Base-by-base conservation (phyloP, 2,329 filamentous ascomycete species). In the Fusarium metavorans region DNA sequence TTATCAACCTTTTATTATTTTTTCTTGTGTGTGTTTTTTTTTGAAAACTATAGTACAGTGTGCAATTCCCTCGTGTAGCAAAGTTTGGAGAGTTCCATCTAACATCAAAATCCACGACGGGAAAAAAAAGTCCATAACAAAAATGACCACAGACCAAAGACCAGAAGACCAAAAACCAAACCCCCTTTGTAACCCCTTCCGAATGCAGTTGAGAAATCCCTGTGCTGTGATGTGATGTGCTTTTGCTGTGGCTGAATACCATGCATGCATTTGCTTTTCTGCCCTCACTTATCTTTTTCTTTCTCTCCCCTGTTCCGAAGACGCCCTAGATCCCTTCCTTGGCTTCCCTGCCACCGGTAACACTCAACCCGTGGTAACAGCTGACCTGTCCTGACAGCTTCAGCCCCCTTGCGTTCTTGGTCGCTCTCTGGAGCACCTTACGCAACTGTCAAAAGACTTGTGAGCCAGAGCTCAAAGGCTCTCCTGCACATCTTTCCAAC, bases 261-360 rank as follows among this genome's bases (percentile, higher is more conserved):
- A 76, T 78, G 73, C 67, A 76, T 76, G 73, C 67, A 76, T 76
- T 72, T 78, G 75, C 77, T 79, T 76, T 73, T 76, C 71, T 72
- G 48, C 48, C 70, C 61, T 62, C 70, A 72, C 72, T 65, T 69
- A 57, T 72, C 62, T 70, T 72, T 58, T 77, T 75, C 43, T 64
- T 52, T 52, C 48, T 58, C 65, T 57, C 62, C 67, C 60, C 64
- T 45, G 34, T 67, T 61, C 61, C 41, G 37, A 32, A 34, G 9
- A 27, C 25, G 48, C 61, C 48, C 48, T 20, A 30, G 48, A 30
- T 32, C 39, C 43, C 20, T 45, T 45, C 64, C 59, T 35, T 66
- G 58, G 37, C 18, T 27, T 60, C 35, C 66, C 58, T 60, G 48
- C 62, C 68, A 66, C 50, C 43, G 25, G 39, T 52, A 57, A 45